Evolutionary conservation across 176 grass and related monocot genomes (phyloP), one percentile per base, ranked within the genome.

Genomic region (Coix lacrymajobi): DNA sequence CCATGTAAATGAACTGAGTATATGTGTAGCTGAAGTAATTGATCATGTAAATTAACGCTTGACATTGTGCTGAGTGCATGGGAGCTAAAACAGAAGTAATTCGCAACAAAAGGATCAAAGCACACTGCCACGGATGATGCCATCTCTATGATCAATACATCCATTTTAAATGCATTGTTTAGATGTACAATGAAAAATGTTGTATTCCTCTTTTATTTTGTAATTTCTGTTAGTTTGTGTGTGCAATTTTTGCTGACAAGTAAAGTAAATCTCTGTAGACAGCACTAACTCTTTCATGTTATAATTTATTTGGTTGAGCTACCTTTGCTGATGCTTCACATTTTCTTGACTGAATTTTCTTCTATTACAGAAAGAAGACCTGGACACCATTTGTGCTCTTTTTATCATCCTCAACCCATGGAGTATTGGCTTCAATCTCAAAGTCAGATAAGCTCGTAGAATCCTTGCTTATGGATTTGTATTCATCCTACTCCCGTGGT

Each of bases 381-480:
- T 93, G 16, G 36, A 24, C 14, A 78, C 66, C 81, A 76, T 91
- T 73, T 81, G 65, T 75, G 86, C 84, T 49, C 71, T 95, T n/a
- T n/a, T 72, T 98, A 81, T 95, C 90, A 43, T 88, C 79, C 17
- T 89, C 95, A 74, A 91, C 60, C 65, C 84, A 95, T 89, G 76
- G 36, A 40, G 86, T 86, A 71, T 61, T 98, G 68, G 84, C 78
- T 89, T 98, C 95, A 86, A 34, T 93, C 5, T 81, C 85, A 84
- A 84, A 80, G n/a, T 78, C 85, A 81, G 79, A 91, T 73, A 66
- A 86, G 67, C 88, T 89, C 39, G 19, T 95, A 66, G 88, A 89
- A 81, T 88, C 87, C 49, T 86, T 98, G 75, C 80, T 98, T 71
- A 83, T 71, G 86, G 92, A 91, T 34, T 65, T 98, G 73, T 92